Evolutionary conservation across 139 green algal genomes (phyloP).

Genomic region (Desmodesmus armatus): DNA sequence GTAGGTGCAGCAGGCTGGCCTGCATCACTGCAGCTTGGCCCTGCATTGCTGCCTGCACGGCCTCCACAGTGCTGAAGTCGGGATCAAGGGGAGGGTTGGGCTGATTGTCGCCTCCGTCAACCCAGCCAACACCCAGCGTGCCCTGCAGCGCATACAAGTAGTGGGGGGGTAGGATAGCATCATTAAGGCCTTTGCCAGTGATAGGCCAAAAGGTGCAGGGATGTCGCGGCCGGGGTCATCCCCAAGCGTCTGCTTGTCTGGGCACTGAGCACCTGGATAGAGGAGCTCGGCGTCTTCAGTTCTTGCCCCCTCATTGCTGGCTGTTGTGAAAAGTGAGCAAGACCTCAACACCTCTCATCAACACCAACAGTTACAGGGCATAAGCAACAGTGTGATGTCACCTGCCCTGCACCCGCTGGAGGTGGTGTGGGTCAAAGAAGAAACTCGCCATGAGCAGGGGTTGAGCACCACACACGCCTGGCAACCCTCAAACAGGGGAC

Average conservation of each 20-base stretch:
- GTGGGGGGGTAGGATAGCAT: too few relatives aligned
- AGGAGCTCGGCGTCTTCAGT: too few relatives aligned
- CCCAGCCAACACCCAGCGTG: conserved; percentile 71
- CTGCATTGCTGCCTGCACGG: conserved; percentile 39
- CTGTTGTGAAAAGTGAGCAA: too few relatives aligned
- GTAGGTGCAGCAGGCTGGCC: conserved; percentile 53
- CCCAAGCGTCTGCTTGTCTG: too few relatives aligned
- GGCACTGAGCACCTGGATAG: too few relatives aligned
- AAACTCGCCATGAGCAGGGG: background rate
- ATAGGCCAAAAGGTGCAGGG: background rate
- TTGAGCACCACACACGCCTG: background rate
- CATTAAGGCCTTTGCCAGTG: background rate
- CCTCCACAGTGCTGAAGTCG: conserved; percentile 57
- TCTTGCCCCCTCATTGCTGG: too few relatives aligned
- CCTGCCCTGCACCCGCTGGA: background rate
- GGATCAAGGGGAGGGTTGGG: conserved; percentile 53
- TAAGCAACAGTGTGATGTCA: background rate
- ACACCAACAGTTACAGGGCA: background rate
- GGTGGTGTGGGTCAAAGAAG: background rate
- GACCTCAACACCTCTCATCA: background rate
- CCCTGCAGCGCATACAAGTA: conserved; percentile 40
- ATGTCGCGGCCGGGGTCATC: too few relatives aligned
- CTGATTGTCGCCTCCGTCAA: conserved; percentile 61
- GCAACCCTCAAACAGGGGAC: background rate
- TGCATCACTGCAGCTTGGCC: conserved; percentile 51